A percentile compares a stretch with the other conserved stretches of the same genome.
phyloP scores from a whole-genome alignment of 768 basidiomycete genomes.

The Mycena latifolia region DNA sequence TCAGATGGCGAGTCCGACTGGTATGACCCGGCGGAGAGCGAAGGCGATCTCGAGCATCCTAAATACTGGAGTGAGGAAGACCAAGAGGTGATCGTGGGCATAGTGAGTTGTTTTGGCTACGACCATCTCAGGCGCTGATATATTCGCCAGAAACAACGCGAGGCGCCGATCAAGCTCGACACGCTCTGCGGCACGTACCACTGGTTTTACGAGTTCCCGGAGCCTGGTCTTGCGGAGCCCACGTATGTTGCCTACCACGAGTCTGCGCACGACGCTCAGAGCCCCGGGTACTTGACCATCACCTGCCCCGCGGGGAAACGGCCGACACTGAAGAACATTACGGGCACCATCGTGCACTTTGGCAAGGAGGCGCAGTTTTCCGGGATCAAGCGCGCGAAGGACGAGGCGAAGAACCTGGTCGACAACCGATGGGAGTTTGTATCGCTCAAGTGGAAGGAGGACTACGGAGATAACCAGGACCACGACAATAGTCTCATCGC shows the following conservation, averaged over 20 bases:
- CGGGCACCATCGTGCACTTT: constrained; percentile 30
- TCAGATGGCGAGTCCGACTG: constrained; percentile 23
- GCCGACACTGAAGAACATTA: constrained; percentile 35
- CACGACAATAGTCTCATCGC: constrained; percentile 30
- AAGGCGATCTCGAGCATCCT: constrained; percentile 25
- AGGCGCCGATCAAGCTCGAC: constrained; percentile 22
- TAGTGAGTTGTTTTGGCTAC: constrained; percentile 19
- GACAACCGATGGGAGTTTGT: constrained; percentile 35
- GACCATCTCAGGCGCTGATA: constrained; percentile 2
- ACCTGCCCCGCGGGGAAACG: constrained; percentile 30
- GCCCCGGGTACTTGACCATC: constrained; percentile 31
- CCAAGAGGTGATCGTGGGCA: constrained; percentile 33
- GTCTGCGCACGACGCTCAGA: constrained; percentile 1
- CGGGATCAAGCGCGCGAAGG: constrained; percentile 33
- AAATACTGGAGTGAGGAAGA: constrained; percentile 29
- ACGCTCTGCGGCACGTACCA: constrained; percentile 31
- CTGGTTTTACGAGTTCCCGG: constrained; percentile 36
- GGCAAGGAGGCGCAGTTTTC: constrained; percentile 33
- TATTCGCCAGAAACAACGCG: constrained; percentile 33
- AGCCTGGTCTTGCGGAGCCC: constrained; percentile 17
- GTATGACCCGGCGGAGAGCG: constrained; percentile 35
- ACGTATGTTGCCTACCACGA: not conserved
- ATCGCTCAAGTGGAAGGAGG: constrained; percentile 33
- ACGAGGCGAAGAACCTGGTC: constrained; percentile 23
- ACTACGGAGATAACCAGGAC: constrained; percentile 27